Evolutionary conservation across 2,329 filamentous ascomycete genomes (phyloP).

Genomic region (Didymella pomorum): DNA sequence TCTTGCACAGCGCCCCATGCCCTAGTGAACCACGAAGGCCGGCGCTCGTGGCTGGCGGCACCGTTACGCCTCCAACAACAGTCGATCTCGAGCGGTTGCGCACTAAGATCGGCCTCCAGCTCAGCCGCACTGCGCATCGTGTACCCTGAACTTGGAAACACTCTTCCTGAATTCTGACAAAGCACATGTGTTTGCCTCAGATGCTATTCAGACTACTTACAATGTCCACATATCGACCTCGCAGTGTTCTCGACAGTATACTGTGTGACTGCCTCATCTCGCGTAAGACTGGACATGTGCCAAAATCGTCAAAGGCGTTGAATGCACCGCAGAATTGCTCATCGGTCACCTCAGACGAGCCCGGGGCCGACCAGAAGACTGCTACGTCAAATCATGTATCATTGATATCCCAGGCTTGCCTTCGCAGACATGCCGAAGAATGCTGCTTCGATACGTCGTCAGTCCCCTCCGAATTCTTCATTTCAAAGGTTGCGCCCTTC

Average conservation of each 20-base stretch:
- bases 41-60: slow-evolving; percentile 6
- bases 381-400: not conserved
- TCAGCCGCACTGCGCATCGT: slow-evolving; percentile 11
- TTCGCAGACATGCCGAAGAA: not conserved
- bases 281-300: not conserved
- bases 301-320: not conserved
- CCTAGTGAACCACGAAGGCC: slow-evolving; percentile 1
- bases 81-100: slow-evolving; percentile 3
- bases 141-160: not conserved
- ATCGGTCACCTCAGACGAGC: not conserved
- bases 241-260: not conserved
- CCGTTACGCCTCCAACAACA: slow-evolving; percentile 7
- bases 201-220: not conserved
- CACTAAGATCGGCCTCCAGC: not conserved
- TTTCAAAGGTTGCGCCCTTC: not conserved
- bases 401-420: not conserved
- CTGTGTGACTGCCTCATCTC: too few relatives aligned
- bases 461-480: not conserved
- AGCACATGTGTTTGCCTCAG: not conserved
- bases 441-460: not conserved
- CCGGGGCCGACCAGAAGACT: not conserved
- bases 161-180: not conserved
- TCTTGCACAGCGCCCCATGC: not conserved
- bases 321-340: not conserved
- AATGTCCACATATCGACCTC: too few relatives aligned